phyloP scores from a whole-genome alignment of 345 rosid genomes.

The Rhizophora mangle region DNA sequence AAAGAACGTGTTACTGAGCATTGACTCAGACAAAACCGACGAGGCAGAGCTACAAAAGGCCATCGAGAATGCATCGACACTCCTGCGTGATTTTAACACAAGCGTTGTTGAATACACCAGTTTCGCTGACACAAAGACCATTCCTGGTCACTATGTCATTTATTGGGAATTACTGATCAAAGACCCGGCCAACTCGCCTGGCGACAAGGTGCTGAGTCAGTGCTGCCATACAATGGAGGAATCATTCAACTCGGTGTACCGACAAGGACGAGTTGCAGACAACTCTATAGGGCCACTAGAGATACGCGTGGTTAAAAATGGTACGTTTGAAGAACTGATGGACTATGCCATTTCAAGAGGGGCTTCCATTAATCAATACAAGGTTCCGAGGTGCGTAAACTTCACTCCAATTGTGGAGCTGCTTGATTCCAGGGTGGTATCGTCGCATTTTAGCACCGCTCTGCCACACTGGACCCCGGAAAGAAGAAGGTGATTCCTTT shows the following conservation, averaged over 20 bases:
- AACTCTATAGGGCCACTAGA: constrained; percentile 41
- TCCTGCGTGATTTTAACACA: constrained; percentile 24
- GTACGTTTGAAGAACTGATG: constrained; percentile 45
- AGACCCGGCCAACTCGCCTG: constrained; percentile 26
- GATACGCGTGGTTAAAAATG: constrained; percentile 38
- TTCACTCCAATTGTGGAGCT: constrained; percentile 41
- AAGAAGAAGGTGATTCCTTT: constrained; percentile 17
- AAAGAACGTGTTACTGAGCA: constrained; percentile 40
- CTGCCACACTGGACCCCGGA: constrained; percentile 37
- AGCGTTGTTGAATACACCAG: constrained; percentile 45
- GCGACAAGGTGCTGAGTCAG: constrained; percentile 17
- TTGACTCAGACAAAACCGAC: constrained; percentile 42
- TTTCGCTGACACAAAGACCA: constrained; percentile 34
- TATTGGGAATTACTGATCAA: constrained; percentile 40
- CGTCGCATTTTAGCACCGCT: constrained; percentile 33
- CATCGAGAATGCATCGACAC: constrained; percentile 30
- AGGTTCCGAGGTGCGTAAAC: constrained; percentile 41
- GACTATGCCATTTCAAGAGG: constrained; percentile 46
- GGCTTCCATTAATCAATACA: constrained; percentile 50
- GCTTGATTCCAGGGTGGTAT: constrained; percentile 37
- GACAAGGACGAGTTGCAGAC: constrained; percentile 41
- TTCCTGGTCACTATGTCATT: constrained; percentile 45
- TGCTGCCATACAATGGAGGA: constrained; percentile 42
- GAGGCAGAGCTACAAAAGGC: constrained; percentile 42
- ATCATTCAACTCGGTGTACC: constrained; percentile 37